Evolutionary conservation across 108 stramenopile genomes (phyloP).

Genomic region (Fistulifera solaris): DNA sequence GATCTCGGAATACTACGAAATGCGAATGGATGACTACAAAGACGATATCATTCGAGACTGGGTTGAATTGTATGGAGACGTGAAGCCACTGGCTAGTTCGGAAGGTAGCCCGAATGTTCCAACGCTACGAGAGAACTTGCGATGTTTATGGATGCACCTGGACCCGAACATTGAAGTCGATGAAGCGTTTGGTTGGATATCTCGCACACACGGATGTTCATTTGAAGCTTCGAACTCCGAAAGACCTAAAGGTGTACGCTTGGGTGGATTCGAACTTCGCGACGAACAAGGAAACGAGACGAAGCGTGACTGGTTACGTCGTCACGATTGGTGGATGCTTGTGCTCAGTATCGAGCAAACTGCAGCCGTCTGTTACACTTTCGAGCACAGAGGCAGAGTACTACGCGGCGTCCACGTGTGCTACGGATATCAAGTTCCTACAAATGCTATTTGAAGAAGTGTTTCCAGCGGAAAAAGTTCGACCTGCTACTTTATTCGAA

Average conservation of each 20-base stretch:
- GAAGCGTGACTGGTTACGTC: background rate
- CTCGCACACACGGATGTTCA: conserved; percentile 3
- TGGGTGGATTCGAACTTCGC: conserved; percentile 7
- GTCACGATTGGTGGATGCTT: too few species aligned
- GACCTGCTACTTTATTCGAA: conserved; percentile 12
- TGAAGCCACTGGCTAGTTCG: conserved; percentile 5
- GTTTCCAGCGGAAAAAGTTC: too few species aligned
- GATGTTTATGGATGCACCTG: conserved; percentile 3
- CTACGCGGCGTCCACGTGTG: conserved; percentile 4
- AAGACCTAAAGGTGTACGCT: background rate
- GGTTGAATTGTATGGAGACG: background rate
- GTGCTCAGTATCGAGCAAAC: too few species aligned
- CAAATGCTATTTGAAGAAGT: conserved; percentile 16
- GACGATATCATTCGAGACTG: background rate
- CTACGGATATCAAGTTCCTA: conserved; percentile 12
- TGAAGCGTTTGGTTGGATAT: conserved; percentile 13
- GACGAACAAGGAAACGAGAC: background rate
- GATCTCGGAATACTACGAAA: background rate
- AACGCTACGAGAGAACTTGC: conserved; percentile 11
- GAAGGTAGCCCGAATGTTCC: conserved; percentile 9
- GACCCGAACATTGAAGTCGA: conserved; percentile 11
- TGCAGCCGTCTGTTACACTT: too few species aligned
- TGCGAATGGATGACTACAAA: background rate
- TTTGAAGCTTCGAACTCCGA: conserved; percentile 7
- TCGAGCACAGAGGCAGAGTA: conserved; percentile 15